Evolutionary conservation across 2,329 filamentous ascomycete species (phyloP), one percentile per base, ranked within the genome.

Genomic region (Microsporum canis): DNA sequence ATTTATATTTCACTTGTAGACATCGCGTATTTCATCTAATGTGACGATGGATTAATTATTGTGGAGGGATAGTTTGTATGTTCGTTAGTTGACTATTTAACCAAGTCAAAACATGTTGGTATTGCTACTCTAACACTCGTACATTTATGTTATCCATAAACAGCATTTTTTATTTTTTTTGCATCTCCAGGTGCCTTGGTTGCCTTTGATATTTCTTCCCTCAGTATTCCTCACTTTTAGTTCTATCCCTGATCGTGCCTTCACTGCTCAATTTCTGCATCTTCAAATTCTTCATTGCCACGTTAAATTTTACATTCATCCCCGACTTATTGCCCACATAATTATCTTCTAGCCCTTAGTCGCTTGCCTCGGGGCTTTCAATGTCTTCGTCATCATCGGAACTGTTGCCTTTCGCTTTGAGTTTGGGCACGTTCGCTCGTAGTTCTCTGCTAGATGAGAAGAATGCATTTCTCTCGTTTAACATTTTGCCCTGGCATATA

Each of bases 381-480:
- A 29, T 5, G 27, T 23, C 33, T 23, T 23, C 17, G 0, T 27
- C 55, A n/a, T 14, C 14, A 17, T 41, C 55, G 2, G 10, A 33
- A 8, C 55, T n/a, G 27, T 27, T 2, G 17, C 39, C 55, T 6
- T 38, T 7, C 12, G 31, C 55, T 14, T 38, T 41, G 10, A 39
- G 27, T 38, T 57, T 57, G 8, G 55, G 55, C 5, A 57, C 8
- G 6, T 57, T 27, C 12, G 33, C 17, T 29, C 34, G 55, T 27
- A 41, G 8, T 12, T 39, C 55, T 7, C 14, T 23, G 10, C 12
- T 38, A 6, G 34, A 59, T 14, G 34, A 31, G 39, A 71, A 72
- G 62, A 72, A 72, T 1, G 71, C 66, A 60, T 71, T 70, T 10
- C 67, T 66, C 41, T 60, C 39, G 6, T 63, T 65, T 2, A 73